Percentiles rank a stretch among this genome's conserved stretches.
These are phyloP conservation scores for Aspergillus nidulans DNA, from an alignment of 495 filamentous ascomycete genomes.

Conservation along the genomic window DNA sequence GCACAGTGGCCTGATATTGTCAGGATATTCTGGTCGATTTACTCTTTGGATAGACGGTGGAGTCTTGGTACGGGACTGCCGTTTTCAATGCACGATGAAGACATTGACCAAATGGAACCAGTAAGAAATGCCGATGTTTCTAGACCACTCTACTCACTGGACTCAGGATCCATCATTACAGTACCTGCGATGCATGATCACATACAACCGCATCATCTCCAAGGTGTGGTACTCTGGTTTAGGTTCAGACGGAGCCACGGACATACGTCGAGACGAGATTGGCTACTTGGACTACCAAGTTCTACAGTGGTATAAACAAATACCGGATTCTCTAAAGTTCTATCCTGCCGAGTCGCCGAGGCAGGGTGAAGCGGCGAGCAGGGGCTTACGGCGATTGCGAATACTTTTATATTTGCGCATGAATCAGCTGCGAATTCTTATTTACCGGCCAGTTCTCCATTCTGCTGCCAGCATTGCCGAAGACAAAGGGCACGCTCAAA, in stretches of 20 bases:
- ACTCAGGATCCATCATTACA: slow-evolving; percentile 58
- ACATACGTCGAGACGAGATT: slow-evolving; percentile 59
- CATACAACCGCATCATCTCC: slow-evolving; percentile 68
- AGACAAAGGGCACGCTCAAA: slow-evolving; percentile 62
- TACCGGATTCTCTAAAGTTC: slow-evolving; percentile 57
- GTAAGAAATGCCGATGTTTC: slow-evolving; percentile 42
- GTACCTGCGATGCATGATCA: slow-evolving; percentile 74
- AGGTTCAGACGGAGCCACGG: slow-evolving; percentile 46
- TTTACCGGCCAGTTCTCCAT: slow-evolving; percentile 78
- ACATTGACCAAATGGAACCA: slow-evolving; percentile 73
- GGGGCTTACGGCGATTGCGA: slow-evolving; percentile 47
- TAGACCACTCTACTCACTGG: neutral
- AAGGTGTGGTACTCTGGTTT: slow-evolving; percentile 69
- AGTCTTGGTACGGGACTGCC: slow-evolving; percentile 77
- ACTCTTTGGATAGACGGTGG: slow-evolving; percentile 77
- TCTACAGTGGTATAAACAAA: slow-evolving; percentile 69
- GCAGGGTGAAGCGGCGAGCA: slow-evolving; percentile 36
- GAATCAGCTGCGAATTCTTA: slow-evolving; percentile 79
- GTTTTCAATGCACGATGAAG: slow-evolving; percentile 75
- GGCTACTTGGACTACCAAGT: slow-evolving; percentile 73
- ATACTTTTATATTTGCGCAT: slow-evolving; percentile 61
- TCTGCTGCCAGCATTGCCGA: slow-evolving; percentile 70
- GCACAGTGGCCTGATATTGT: slow-evolving; percentile 55
- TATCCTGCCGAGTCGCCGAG: slow-evolving; percentile 48
- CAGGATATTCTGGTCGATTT: slow-evolving; percentile 75